Percentiles rank a stretch among this genome's conserved stretches.
phyloP scores from a whole-genome alignment of 768 basidiomycete species.

The Fomitopsis serialis region DNA sequence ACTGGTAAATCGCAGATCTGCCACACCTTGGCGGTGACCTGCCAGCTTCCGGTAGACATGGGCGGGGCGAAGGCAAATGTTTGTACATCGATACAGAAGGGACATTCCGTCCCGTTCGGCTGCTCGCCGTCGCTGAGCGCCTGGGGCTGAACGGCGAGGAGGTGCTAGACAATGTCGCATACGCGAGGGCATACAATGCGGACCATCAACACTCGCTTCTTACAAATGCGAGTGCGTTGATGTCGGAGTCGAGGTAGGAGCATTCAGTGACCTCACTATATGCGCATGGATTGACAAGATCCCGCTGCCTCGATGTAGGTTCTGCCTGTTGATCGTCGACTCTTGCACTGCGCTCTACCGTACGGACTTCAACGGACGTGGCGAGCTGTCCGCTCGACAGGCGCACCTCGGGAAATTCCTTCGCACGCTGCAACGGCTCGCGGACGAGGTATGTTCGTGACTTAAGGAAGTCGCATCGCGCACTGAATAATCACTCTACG shows the following conservation, averaged over 20 bases:
- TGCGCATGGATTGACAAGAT: slow-evolving; percentile 20
- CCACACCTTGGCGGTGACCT: slow-evolving; percentile 96
- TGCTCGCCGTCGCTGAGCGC: slow-evolving; percentile 91
- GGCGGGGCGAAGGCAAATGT: slow-evolving; percentile 99
- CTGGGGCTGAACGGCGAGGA: slow-evolving; percentile 98
- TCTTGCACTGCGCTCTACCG: slow-evolving; percentile 94
- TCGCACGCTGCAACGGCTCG: slow-evolving; percentile 85
- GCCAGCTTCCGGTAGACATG: slow-evolving; percentile 95
- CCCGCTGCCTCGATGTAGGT: slow-evolving; percentile 42
- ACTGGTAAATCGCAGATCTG: slow-evolving; percentile 98
- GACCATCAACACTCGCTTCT: slow-evolving; percentile 93
- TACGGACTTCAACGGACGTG: slow-evolving; percentile 92
- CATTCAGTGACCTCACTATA: slow-evolving; percentile 10
- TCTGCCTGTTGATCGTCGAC: slow-evolving; percentile 94
- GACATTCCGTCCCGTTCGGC: slow-evolving; percentile 94
- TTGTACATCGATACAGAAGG: slow-evolving; percentile 99
- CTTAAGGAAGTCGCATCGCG: slow-evolving; percentile 4
- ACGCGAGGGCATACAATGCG: slow-evolving; percentile 97
- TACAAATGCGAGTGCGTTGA: slow-evolving; percentile 92
- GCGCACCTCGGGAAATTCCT: slow-evolving; percentile 95
- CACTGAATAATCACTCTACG: slow-evolving; percentile 9
- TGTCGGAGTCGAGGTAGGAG: slow-evolving; percentile 94
- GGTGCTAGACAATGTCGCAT: slow-evolving; percentile 96
- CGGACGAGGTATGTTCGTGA: slow-evolving; percentile 75
- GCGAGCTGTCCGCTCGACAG: slow-evolving; percentile 92